phyloP scores from a whole-genome alignment of 225 moss, liverwort and hornwort genomes.

The Straminergon stramineum region DNA sequence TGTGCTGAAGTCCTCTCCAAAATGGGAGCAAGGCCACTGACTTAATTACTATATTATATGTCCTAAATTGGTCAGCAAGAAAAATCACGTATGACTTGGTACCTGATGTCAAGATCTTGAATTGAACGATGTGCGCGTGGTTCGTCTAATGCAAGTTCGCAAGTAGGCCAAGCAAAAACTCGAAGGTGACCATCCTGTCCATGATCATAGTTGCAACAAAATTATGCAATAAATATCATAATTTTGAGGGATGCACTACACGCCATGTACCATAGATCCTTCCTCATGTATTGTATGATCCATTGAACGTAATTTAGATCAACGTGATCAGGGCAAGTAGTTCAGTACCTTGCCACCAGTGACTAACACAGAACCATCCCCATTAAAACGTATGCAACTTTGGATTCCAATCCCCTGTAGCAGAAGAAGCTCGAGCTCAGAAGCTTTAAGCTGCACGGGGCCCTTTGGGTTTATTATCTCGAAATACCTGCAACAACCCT shows the following conservation, averaged over 20 bases:
- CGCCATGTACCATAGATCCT: neutral
- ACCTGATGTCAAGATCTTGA: constrained; percentile 90
- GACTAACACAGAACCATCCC: constrained; percentile 64
- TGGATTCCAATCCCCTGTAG: constrained; percentile 60
- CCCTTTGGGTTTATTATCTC: constrained; percentile 20
- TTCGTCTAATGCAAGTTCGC: constrained; percentile 46
- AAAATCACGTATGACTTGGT: neutral
- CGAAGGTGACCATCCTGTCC: constrained; percentile 80
- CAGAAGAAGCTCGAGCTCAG: constrained; percentile 30
- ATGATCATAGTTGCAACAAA: neutral
- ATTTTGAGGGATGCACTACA: neutral
- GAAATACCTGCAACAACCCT: constrained; percentile 40
- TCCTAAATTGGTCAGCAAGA: neutral
- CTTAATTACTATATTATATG: neutral
- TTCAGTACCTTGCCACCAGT: constrained; percentile 69
- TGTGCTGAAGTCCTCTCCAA: neutral
- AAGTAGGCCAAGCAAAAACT: constrained; percentile 71
- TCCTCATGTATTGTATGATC: neutral
- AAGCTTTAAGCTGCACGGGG: constrained; percentile 39
- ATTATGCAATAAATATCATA: neutral
- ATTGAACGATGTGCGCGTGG: constrained; percentile 47
- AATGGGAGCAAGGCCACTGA: neutral
- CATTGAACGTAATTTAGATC: neutral
- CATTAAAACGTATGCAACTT: constrained; percentile 51
- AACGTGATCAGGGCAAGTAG: neutral